These are phyloP conservation scores for Barnettozyma siamensis DNA, from an alignment of 805 yeast genomes.

Conservation along the genomic window DNA sequence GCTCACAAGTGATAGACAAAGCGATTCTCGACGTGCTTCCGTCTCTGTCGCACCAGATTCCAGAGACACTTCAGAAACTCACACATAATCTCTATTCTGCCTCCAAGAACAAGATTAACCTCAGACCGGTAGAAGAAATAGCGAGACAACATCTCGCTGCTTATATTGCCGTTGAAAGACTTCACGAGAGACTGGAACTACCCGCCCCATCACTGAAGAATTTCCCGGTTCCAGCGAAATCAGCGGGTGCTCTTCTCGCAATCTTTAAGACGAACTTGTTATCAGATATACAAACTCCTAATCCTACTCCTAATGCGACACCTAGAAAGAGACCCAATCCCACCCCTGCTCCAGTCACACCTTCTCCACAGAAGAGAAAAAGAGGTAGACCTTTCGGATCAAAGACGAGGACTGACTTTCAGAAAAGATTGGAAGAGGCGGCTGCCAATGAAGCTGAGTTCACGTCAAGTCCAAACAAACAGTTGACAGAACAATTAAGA, in stretches of 20 bases:
- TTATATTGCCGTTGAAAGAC: slow-evolving; percentile 49
- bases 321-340: slow-evolving; percentile 9
- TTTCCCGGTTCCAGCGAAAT: slow-evolving; percentile 51
- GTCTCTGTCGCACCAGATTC: slow-evolving; percentile 38
- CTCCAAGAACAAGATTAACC: slow-evolving; percentile 42
- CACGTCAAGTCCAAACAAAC: background rate
- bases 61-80: slow-evolving; percentile 31
- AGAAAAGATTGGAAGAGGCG: slow-evolving; percentile 27
- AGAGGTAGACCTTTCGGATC: slow-evolving; percentile 21
- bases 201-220: slow-evolving; percentile 44
- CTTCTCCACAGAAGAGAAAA: slow-evolving; percentile 14
- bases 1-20: slow-evolving; percentile 26
- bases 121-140: slow-evolving; percentile 50
- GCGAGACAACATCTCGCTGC: slow-evolving; percentile 70
- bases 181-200: slow-evolving; percentile 36
- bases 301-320: slow-evolving; percentile 3
- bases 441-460: slow-evolving; percentile 19
- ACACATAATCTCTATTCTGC: slow-evolving; percentile 36
- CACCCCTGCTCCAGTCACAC: slow-evolving; percentile 1
- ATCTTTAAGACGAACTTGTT: slow-evolving; percentile 1
- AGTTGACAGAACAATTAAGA: slow-evolving; percentile 8
- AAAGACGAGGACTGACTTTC: slow-evolving; percentile 17
- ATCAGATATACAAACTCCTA: slow-evolving; percentile 2
- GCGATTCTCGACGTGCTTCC: slow-evolving; percentile 48
- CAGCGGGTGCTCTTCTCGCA: slow-evolving; percentile 30